Percentiles rank a stretch among this genome's conserved stretches.
Evolutionary conservation across 192 early-diverging fungal species (phyloP).

Genomic region (Chytriomyces sp.): DNA sequence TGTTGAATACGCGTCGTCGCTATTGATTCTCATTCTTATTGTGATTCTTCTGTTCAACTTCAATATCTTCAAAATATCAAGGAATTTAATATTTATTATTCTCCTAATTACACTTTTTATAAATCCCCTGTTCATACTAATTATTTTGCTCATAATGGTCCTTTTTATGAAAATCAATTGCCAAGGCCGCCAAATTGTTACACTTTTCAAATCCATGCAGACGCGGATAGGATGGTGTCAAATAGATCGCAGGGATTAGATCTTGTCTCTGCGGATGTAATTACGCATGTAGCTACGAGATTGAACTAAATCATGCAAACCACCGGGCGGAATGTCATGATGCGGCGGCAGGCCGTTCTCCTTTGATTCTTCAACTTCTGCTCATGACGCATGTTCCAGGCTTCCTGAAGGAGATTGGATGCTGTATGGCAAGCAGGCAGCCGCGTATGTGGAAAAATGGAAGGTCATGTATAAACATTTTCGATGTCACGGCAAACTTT

Average conservation of each 20-base stretch:
- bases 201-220: no score
- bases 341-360: not conserved
- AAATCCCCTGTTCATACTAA: no score
- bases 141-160: no score
- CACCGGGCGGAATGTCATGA: slow-evolving; percentile 6
- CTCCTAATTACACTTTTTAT: no score
- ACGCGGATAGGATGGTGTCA: not conserved
- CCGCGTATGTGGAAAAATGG: not conserved
- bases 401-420: slow-evolving; percentile 20
- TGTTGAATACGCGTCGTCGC: not conserved
- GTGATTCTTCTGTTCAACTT: no score
- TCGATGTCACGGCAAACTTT: not conserved
- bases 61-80: no score
- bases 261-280: slow-evolving; percentile 11
- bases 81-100: no score
- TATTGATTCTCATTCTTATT: no score
- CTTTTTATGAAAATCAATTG: no score
- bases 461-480: not conserved
- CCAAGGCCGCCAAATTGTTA: no score
- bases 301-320: not conserved
- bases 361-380: not conserved
- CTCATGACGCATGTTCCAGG: not conserved
- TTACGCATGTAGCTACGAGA: not conserved
- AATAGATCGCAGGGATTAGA: slow-evolving; percentile 6
- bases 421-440: slow-evolving; percentile 14